Base-by-base conservation (phyloP, 2,329 filamentous ascomycete species). In the Chaetomium sp. region DNA sequence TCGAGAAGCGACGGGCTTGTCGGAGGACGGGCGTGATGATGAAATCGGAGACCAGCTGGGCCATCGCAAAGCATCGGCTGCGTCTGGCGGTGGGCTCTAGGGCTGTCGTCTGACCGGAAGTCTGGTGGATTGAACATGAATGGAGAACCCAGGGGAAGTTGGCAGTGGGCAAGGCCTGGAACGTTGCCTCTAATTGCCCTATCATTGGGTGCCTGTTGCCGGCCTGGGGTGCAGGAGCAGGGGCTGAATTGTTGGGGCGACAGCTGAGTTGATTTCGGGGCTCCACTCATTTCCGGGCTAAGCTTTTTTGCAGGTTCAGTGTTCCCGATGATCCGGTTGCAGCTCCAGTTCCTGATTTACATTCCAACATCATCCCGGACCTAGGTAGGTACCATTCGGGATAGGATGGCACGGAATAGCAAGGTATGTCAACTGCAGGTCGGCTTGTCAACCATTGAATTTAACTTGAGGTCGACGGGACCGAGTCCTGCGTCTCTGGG, bases 11-110 rank as follows among this genome's bases (percentile, higher is more conserved):
- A 67, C 86, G 85, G 71, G 86, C 87, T 76, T 89, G 86, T 74
- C 86, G 85, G 70, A 89, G 77, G 71, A 89, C 85, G 64, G 87
- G 86, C 67, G 87, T 87, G 75, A 89, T 86, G 71, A 89, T 78
- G 74, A 87, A 88, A 66, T 88, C 84, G 72, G 85, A 83, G 61
- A 89, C 86, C 72, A 88, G 78, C 70, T 82, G 87, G 75, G 84
- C 82, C 87, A 89, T 89, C 72, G 68, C 70, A 69, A 58, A 50
- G 49, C 56, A 61, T 56, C 27, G 21, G 55, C 42, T 60, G 54
- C 25, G 54, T 55, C 31, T 27, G 42, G 62, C 35, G 57, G 13
- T 59, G 54, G 38, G 21, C 60, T 49, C 33, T 13, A 31, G 45
- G 23, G 21, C 38, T n/a, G 35, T 54, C 45, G 47, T 49, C 23